phyloP scores from a whole-genome alignment of 495 filamentous ascomycete genomes.

The Neurospora pannonica region DNA sequence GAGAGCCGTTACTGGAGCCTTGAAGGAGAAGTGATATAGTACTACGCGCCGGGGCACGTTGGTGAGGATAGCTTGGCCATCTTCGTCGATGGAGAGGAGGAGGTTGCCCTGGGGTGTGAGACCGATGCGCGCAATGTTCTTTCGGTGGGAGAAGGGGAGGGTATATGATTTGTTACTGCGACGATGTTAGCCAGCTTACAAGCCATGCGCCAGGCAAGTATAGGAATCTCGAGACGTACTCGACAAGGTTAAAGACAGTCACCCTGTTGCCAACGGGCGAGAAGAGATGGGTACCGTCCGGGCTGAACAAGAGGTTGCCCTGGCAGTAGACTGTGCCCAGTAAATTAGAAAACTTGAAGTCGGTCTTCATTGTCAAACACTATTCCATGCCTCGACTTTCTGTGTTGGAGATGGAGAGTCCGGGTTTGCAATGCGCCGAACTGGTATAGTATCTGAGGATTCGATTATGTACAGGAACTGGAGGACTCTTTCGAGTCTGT shows the following conservation, averaged over 20 bases:
- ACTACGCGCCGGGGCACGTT: slow-evolving; percentile 76
- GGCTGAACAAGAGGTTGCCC: slow-evolving; percentile 93
- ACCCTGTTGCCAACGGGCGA: slow-evolving; percentile 97
- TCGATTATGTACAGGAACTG: background rate
- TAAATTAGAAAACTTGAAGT: slow-evolving; percentile 94
- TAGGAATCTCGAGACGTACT: slow-evolving; percentile 46
- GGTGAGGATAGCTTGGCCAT: slow-evolving; percentile 85
- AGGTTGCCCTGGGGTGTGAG: slow-evolving; percentile 84
- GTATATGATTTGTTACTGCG: slow-evolving; percentile 90
- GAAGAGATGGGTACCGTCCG: slow-evolving; percentile 88
- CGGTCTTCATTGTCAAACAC: slow-evolving; percentile 74
- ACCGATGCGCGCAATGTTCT: slow-evolving; percentile 80
- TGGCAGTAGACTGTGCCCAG: slow-evolving; percentile 95
- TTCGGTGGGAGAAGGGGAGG: slow-evolving; percentile 86
- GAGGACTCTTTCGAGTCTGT: background rate
- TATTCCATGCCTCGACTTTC: slow-evolving; percentile 8
- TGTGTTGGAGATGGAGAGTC: background rate
- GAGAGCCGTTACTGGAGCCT: slow-evolving; percentile 67
- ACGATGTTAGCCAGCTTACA: slow-evolving; percentile 17
- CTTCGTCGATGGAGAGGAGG: slow-evolving; percentile 85
- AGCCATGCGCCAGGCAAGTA: slow-evolving; percentile 6
- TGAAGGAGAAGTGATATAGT: slow-evolving; percentile 92
- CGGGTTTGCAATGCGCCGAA: background rate
- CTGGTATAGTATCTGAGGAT: background rate
- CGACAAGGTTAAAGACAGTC: slow-evolving; percentile 89